These are phyloP conservation scores for Salvia sclarea DNA, from an alignment of 305 asterid genomes.

Conservation along the genomic window DNA sequence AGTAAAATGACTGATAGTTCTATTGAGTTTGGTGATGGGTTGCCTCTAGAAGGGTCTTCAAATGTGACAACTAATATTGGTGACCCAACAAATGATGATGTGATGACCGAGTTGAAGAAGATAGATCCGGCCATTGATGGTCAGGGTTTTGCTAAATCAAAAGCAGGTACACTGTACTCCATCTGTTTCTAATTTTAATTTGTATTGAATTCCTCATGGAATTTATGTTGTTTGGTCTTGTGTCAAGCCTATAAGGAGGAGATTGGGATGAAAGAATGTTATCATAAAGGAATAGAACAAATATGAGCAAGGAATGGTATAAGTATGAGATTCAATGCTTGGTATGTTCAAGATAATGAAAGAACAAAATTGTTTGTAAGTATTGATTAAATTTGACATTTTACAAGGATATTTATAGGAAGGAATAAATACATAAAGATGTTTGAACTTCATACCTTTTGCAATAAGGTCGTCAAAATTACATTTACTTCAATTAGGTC, in stretches of 20 bases:
- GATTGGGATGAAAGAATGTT: not conserved
- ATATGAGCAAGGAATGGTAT: not conserved
- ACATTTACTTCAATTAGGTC: not conserved
- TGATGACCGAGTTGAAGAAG: conserved; percentile 34
- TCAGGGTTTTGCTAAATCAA: conserved; percentile 38
- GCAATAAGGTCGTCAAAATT: not conserved
- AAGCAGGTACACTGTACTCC: conserved; percentile 44
- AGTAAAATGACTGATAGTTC: conserved; percentile 33
- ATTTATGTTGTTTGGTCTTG: not conserved
- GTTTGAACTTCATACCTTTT: not conserved
- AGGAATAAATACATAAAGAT: not conserved
- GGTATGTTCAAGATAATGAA: not conserved
- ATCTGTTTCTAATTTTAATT: conserved; percentile 11
- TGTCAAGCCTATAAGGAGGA: not conserved
- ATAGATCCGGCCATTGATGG: conserved; percentile 28
- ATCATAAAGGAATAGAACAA: not conserved
- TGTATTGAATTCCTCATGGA: not conserved
- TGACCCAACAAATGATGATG: conserved; percentile 37
- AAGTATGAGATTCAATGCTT: not conserved
- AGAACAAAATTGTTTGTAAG: not conserved
- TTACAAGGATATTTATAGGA: not conserved
- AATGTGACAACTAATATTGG: conserved; percentile 33
- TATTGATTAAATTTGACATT: not conserved
- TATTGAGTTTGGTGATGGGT: conserved; percentile 29
- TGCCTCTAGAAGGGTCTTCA: conserved; percentile 32